These are phyloP conservation scores for Mycocentrospora acerina DNA, from an alignment of 2,329 filamentous ascomycete genomes.

Conservation along the genomic window DNA sequence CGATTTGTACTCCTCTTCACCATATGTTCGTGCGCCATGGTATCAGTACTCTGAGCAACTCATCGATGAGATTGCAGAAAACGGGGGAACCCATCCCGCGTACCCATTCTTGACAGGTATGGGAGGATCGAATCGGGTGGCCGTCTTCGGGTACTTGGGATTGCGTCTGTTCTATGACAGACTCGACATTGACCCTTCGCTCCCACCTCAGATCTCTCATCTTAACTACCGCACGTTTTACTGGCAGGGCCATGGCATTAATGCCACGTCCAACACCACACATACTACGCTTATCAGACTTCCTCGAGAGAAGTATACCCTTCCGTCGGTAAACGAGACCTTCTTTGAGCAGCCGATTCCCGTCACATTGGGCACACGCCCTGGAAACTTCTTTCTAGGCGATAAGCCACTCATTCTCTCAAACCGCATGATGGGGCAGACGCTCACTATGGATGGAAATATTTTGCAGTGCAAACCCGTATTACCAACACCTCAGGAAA, in stretches of 20 bases:
- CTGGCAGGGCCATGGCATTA: conserved; percentile 66
- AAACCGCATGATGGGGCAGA: conserved; percentile 60
- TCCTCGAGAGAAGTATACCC: conserved; percentile 38
- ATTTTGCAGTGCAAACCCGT: conserved; percentile 63
- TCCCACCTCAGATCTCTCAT: conserved; percentile 62
- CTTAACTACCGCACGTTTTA: conserved; percentile 65
- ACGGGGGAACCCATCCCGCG: conserved; percentile 68
- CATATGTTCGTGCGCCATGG: conserved; percentile 67
- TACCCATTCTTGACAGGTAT: conserved; percentile 72
- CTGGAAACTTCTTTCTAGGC: conserved; percentile 50
- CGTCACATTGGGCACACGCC: conserved; percentile 54
- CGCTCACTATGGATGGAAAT: conserved; percentile 59
- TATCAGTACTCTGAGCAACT: conserved; percentile 72
- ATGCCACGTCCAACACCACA: conserved; percentile 62
- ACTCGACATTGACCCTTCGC: conserved; percentile 63
- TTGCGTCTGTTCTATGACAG: conserved; percentile 61
- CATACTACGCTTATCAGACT: conserved; percentile 64
- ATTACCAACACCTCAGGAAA: conserved; percentile 45
- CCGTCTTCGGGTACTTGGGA: conserved; percentile 67
- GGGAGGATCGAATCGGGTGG: conserved; percentile 68
- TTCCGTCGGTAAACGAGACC: conserved; percentile 55
- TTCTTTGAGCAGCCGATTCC: conserved; percentile 60
- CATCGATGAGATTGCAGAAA: conserved; percentile 59
- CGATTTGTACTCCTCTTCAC: conserved; percentile 62
- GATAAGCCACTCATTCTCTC: conserved; percentile 55